Conservation (phyloP, 2,329 filamentous ascomycete species). For the Chalaropsis ovoidea region DNA sequence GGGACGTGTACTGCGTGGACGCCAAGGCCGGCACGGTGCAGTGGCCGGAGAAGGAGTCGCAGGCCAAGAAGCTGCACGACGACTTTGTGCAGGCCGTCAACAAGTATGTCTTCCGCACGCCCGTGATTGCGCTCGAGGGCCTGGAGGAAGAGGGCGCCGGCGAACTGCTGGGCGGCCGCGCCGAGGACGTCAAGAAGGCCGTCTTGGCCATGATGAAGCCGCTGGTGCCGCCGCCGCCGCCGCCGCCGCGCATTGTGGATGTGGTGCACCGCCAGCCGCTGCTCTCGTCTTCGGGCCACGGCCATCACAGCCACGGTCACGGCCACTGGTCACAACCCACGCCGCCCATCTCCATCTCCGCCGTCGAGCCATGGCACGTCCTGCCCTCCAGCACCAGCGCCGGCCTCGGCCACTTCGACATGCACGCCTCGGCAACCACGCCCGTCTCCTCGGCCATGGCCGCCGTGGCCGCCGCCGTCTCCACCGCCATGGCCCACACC, state of each 20-base stretch:
- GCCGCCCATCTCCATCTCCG: slow-evolving; percentile 54
- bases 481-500: slow-evolving; percentile 16
- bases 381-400: slow-evolving; percentile 71
- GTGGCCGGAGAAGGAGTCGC: slow-evolving; percentile 93
- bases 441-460: slow-evolving; percentile 8
- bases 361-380: slow-evolving; percentile 81
- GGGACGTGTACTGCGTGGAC: slow-evolving; percentile 86
- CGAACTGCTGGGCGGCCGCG: slow-evolving; percentile 81
- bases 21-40: slow-evolving; percentile 80
- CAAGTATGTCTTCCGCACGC: slow-evolving; percentile 88
- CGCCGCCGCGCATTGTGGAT: slow-evolving; percentile 40
- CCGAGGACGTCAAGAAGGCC: slow-evolving; percentile 82
- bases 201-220: slow-evolving; percentile 81
- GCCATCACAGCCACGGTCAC: slow-evolving; percentile 6
- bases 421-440: slow-evolving; percentile 13
- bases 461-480: slow-evolving; percentile 2
- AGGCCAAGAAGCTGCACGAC: slow-evolving; percentile 94
- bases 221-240: slow-evolving; percentile 73
- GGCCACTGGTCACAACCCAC: slow-evolving; percentile 41
- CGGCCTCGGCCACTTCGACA: slow-evolving; percentile 34
- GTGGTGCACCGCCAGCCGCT: slow-evolving; percentile 80
- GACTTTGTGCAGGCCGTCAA: slow-evolving; percentile 95
- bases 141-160: slow-evolving; percentile 93
- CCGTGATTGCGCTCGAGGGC: slow-evolving; percentile 81
- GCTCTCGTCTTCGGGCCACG: slow-evolving; percentile 35